Base-by-base conservation (phyloP, 768 basidiomycete genomes). In the Suillus placidus region DNA sequence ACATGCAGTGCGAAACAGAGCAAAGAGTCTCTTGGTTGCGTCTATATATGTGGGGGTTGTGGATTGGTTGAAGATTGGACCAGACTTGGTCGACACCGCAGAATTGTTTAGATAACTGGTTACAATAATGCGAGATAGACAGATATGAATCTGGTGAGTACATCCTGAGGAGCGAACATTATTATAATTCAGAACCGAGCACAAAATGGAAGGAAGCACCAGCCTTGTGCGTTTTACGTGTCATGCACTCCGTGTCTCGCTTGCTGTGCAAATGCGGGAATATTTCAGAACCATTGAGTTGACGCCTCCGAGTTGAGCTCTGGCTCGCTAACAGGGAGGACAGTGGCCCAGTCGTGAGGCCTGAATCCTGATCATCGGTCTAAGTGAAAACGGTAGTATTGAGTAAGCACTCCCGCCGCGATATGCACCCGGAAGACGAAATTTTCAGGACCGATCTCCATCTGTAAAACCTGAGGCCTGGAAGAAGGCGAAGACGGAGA, bases 21-120 rank as follows among this genome's bases (percentile, higher is more conserved):
- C 9, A 47, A 47, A 12, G 10, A 47, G n/a, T n/a, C n/a, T 45
- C 20, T 9, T n/a, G n/a, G n/a, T n/a, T 47, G 10, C 10, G 20
- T 10, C 45, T 47, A 9, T 12, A 47, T 47, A 12, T 47, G 45
- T 47, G 45, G 45, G 45, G 20, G n/a, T 12, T 47, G 45, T 47
- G 45, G 45, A 47, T 47, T 47, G 45, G 45, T 47, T n/a, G 45
- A 47, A n/a, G n/a, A 47, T 47, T n/a, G n/a, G n/a, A 47, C 45
- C 45, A 47, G 45, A 47, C 45, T n/a, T n/a, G 10, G 45, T 47
- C 45, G 45, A 12, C 45, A 47, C 10, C 42, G n/a, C 45, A 47
- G 18, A 20, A 43, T 43, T 43, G 16, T 43, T 43, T 43, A 43
- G 18, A 20, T 43, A 43, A 18, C 43, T 3, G 43, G 18, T 20